These are phyloP conservation scores for Microsporum audouinii DNA, from an alignment of 2,329 filamentous ascomycete genomes.

Conservation along the genomic window DNA sequence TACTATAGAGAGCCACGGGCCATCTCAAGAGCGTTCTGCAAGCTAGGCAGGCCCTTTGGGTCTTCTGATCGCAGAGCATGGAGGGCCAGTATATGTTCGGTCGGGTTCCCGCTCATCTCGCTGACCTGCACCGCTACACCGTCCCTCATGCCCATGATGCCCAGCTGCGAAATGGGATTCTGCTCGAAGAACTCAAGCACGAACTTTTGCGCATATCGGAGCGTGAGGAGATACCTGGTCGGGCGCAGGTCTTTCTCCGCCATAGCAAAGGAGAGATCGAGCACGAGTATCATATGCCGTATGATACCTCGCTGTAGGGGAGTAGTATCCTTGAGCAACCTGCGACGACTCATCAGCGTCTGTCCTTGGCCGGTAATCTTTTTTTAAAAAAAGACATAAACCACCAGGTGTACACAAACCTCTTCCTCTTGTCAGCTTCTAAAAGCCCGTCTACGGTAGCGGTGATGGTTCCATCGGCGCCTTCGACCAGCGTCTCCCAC, in stretches of 20 bases:
- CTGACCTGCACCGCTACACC: constrained; percentile 76
- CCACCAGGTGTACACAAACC: constrained; percentile 29
- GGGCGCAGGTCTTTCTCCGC: constrained; percentile 86
- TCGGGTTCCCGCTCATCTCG: constrained; percentile 83
- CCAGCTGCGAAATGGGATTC: constrained; percentile 93
- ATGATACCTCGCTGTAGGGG: constrained; percentile 95
- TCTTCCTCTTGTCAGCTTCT: constrained; percentile 71
- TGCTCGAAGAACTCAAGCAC: constrained; percentile 95
- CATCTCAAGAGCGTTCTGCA: constrained; percentile 96
- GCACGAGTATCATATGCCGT: constrained; percentile 78
- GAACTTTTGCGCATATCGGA: constrained; percentile 77
- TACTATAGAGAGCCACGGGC: constrained; percentile 80
- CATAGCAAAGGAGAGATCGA: constrained; percentile 93
- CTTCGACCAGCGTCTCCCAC: constrained; percentile 63
- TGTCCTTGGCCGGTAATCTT: not conserved
- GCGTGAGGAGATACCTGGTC: constrained; percentile 68
- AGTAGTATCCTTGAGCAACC: constrained; percentile 76
- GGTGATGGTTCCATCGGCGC: constrained; percentile 65
- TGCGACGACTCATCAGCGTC: constrained; percentile 11
- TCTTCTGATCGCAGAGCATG: constrained; percentile 55
- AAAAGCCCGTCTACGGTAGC: constrained; percentile 59
- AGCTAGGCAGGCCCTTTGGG: constrained; percentile 61
- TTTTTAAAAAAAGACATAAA: no score
- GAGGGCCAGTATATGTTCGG: constrained; percentile 71
- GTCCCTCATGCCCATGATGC: constrained; percentile 84